phyloP scores from a whole-genome alignment of 345 rosid genomes.

The Cardamine resedifolia region DNA sequence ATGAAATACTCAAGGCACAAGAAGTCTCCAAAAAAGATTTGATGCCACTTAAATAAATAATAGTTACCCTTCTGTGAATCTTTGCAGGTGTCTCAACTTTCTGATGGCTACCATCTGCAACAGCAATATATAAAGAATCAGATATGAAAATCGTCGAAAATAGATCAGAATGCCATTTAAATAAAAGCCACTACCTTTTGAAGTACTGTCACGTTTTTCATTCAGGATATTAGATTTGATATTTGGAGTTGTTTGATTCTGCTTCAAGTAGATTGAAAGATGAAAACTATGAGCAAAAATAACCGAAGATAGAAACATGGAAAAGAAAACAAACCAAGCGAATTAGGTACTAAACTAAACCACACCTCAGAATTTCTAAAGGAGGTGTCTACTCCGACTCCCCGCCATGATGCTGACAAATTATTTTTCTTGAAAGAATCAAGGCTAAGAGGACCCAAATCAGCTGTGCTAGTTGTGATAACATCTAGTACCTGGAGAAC shows the following conservation, averaged over 20 bases:
- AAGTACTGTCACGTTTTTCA: conserved; percentile 40
- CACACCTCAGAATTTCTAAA: conserved; percentile 54
- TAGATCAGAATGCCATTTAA: conserved; percentile 9
- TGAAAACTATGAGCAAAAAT: conserved; percentile 35
- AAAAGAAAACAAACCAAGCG: not conserved
- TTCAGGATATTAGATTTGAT: conserved; percentile 42
- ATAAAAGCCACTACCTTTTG: conserved; percentile 40
- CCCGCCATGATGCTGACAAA: conserved; percentile 78
- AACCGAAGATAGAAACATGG: not conserved
- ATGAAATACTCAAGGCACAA: not conserved
- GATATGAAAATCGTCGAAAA: conserved; percentile 11
- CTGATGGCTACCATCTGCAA: conserved; percentile 53
- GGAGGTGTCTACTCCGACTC: conserved; percentile 39
- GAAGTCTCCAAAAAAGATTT: too few relatives aligned
- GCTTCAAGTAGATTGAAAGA: conserved; percentile 32
- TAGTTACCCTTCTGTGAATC: conserved; percentile 72
- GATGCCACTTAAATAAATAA: not conserved
- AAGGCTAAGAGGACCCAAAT: conserved; percentile 81
- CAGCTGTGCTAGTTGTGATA: conserved; percentile 63
- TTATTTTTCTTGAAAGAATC: conserved; percentile 76
- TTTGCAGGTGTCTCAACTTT: conserved; percentile 62
- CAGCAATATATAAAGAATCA: conserved; percentile 25
- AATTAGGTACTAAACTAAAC: not conserved
- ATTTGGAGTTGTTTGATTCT: conserved; percentile 41
- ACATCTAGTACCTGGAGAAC: conserved; percentile 64